Evolutionary conservation across 495 filamentous ascomycete genomes (phyloP), one percentile per base, ranked within the genome.

Genomic region (Cercophora samala): DNA sequence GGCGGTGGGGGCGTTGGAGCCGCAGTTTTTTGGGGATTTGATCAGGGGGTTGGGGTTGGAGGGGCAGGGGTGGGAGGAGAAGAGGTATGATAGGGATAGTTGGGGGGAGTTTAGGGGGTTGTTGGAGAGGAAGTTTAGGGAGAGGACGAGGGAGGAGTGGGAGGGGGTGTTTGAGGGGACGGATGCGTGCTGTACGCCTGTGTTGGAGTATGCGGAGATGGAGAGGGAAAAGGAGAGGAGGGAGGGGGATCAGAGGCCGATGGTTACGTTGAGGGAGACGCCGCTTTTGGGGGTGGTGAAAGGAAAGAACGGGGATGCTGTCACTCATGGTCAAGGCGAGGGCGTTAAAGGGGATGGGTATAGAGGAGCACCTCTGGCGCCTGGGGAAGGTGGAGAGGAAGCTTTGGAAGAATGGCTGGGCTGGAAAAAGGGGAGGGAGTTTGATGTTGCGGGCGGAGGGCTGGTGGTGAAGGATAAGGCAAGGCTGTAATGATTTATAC

Each of bases 131-230:
- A 79, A 75, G 1, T 97, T 98, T 74, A 87, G 84, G 77, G 78
- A 82, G 63, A 96, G 89, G 78, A 91, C 89, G 13, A 83, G 94
- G 23, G 72, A 71, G 0, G 91, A 96, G 75, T 98, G 94, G 94
- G 93, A 96, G 77, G 70, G 63, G 5, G 76, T 96, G 3, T 98
- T 97, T 75, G 90, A 95, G 71, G 90, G 90, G 19, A 94, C 88
- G 0, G 94, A 98, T 81, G 93, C 94, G 9, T 98, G 94, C 76
- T 92, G 90, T 64, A 93, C 93, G 22, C 93, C 94, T 2, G 91
- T 98, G 2, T 76, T 96, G 61, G 88, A 86, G 55, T 89, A 90
- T 71, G 68, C 53, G 0, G 93, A 97, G 77, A 79, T 97, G 64
- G 85, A 91, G 73, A 13, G 60, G 54, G 74, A 78, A n/a, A 74